These are phyloP conservation scores for Bipolaris zeicola DNA, from an alignment of 2,329 filamentous ascomycete genomes.

Conservation along the genomic window DNA sequence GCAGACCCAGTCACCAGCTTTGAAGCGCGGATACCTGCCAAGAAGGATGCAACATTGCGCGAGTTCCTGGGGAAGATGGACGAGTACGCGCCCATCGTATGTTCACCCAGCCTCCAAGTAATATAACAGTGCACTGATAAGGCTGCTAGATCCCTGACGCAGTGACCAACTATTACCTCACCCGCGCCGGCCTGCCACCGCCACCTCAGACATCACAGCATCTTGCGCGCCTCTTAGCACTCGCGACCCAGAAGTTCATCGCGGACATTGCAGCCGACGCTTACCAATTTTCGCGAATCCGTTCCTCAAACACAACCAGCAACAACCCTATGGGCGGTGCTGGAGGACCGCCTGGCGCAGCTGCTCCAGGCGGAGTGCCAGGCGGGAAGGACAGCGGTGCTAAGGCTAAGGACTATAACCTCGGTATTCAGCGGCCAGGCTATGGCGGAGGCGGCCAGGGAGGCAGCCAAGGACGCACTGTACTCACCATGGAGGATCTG, in stretches of 20 bases:
- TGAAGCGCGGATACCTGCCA: slow-evolving; percentile 71
- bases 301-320: slow-evolving; percentile 85
- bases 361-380: slow-evolving; percentile 61
- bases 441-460: slow-evolving; percentile 84
- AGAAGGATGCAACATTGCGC: slow-evolving; percentile 89
- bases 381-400: slow-evolving; percentile 51
- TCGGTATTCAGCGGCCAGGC: slow-evolving; percentile 57
- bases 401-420: slow-evolving; percentile 55
- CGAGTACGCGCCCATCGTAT: slow-evolving; percentile 94
- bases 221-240: slow-evolving; percentile 88
- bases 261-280: slow-evolving; percentile 96
- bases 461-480: slow-evolving; percentile 86
- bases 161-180: slow-evolving; percentile 97
- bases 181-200: slow-evolving; percentile 89
- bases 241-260: slow-evolving; percentile 99
- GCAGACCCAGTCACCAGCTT: slow-evolving; percentile 55
- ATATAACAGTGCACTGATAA: slow-evolving; percentile 19
- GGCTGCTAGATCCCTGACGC: slow-evolving; percentile 85
- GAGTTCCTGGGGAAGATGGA: slow-evolving; percentile 97
- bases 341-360: slow-evolving; percentile 68
- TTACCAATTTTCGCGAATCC: slow-evolving; percentile 96
- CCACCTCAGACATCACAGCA: slow-evolving; percentile 89
- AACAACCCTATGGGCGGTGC: slow-evolving; percentile 87
- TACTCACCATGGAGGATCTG: slow-evolving; percentile 97
- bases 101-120: slow-evolving; percentile 36